phyloP scores from a whole-genome alignment of 108 stramenopile genomes.

The Conticribra weissflogii region DNA sequence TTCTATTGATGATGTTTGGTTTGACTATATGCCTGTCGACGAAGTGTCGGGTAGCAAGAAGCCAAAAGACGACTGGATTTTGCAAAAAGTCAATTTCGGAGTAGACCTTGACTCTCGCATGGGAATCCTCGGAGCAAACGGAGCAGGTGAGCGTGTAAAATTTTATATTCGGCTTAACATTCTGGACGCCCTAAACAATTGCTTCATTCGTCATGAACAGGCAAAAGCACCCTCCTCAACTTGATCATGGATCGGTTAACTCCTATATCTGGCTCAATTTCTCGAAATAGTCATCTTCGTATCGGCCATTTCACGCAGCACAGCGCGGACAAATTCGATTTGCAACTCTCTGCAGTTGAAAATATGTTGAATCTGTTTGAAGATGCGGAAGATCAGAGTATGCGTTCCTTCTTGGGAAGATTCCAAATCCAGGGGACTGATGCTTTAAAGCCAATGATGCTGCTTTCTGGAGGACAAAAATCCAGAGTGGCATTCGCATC shows the following conservation, averaged over 20 bases:
- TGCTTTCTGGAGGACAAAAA: slow-evolving; percentile 96
- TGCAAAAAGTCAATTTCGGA: slow-evolving; percentile 96
- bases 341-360: slow-evolving; percentile 84
- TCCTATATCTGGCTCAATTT: slow-evolving; percentile 79
- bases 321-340: slow-evolving; percentile 91
- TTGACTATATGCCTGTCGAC: slow-evolving; percentile 86
- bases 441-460: slow-evolving; percentile 93
- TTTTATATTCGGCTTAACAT: too few relatives aligned
- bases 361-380: slow-evolving; percentile 88
- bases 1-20: slow-evolving; percentile 93
- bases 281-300: slow-evolving; percentile 85
- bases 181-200: too few relatives aligned
- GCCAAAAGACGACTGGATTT: slow-evolving; percentile 65
- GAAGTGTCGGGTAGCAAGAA: slow-evolving; percentile 50
- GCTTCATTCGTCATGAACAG: too few relatives aligned
- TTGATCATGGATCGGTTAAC: slow-evolving; percentile 89
- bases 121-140: slow-evolving; percentile 84
- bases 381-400: slow-evolving; percentile 87
- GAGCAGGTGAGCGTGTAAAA: too few relatives aligned
- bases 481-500: slow-evolving; percentile 95
- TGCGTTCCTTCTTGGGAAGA: slow-evolving; percentile 88
- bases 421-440: slow-evolving; percentile 93
- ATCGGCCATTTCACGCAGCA: slow-evolving; percentile 98
- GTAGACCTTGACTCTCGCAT: slow-evolving; percentile 89
- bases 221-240: slow-evolving; percentile 88